Evolutionary conservation across 441 rosid species (phyloP).

Genomic region (Francoa sonchifolia): DNA sequence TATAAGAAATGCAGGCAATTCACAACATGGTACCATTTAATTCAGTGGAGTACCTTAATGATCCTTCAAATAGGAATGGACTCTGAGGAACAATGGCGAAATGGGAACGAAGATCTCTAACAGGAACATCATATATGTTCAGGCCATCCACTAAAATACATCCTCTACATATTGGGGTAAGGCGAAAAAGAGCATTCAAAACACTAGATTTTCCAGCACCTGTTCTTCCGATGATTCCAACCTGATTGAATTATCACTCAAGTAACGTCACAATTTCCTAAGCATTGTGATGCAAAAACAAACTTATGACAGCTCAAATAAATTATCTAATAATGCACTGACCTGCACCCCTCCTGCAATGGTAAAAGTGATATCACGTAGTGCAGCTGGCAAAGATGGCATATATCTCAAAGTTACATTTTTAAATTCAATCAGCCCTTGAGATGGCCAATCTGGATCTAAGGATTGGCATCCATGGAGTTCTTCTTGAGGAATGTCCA

Average conservation of each 20-base stretch:
- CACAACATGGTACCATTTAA: too few species aligned
- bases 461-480: slow-evolving; percentile 37
- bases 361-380: slow-evolving; percentile 41
- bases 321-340: slow-evolving; percentile 9
- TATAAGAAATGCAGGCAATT: too few species aligned
- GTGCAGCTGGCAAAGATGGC: slow-evolving; percentile 66
- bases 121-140: slow-evolving; percentile 48
- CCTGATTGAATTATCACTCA: slow-evolving; percentile 27
- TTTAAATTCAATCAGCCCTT: slow-evolving; percentile 61
- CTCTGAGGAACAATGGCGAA: slow-evolving; percentile 92
- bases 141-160: slow-evolving; percentile 64
- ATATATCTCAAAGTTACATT: slow-evolving; percentile 72
- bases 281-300: not conserved
- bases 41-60: slow-evolving; percentile 39
- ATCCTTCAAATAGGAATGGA: slow-evolving; percentile 85
- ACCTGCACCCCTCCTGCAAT: slow-evolving; percentile 72
- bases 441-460: slow-evolving; percentile 55
- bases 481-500: slow-evolving; percentile 88
- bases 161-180: slow-evolving; percentile 53
- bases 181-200: slow-evolving; percentile 87
- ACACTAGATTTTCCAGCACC: slow-evolving; percentile 95
- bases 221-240: slow-evolving; percentile 90
- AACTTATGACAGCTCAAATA: not conserved
- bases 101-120: slow-evolving; percentile 70
- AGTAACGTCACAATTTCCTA: not conserved